Conservation (phyloP, 2,329 filamentous ascomycete genomes). For the Rosellinia necatrix region DNA sequence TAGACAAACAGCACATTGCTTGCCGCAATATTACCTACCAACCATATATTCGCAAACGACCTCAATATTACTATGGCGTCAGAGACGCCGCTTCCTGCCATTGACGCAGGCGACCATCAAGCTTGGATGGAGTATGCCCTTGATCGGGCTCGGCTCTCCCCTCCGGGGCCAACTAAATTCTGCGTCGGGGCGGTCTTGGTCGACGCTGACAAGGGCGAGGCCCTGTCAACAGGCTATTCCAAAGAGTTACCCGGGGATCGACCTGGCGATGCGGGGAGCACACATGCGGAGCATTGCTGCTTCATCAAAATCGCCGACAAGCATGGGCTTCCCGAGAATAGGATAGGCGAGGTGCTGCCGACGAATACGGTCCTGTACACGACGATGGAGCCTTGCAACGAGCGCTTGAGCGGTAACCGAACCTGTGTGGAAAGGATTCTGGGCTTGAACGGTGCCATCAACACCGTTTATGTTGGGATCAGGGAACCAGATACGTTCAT, state of each 20-base stretch:
- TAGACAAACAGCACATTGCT: no score
- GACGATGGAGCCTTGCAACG: slow-evolving; percentile 52
- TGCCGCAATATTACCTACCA: no score
- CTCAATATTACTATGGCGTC: no score
- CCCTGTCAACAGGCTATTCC: slow-evolving; percentile 51
- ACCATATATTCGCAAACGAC: no score
- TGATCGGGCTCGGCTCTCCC: background rate
- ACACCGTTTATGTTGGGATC: slow-evolving; percentile 45
- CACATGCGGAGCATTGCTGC: slow-evolving; percentile 50
- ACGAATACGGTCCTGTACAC: slow-evolving; percentile 49
- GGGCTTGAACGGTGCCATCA: slow-evolving; percentile 27
- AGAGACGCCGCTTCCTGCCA: background rate
- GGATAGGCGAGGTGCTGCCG: slow-evolving; percentile 44
- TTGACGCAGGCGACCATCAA: background rate
- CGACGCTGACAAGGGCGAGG: slow-evolving; percentile 41
- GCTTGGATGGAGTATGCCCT: slow-evolving; percentile 11
- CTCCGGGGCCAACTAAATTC: slow-evolving; percentile 7
- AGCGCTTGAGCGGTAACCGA: slow-evolving; percentile 46
- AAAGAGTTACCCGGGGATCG: slow-evolving; percentile 45
- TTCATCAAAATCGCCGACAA: slow-evolving; percentile 50
- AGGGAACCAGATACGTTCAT: slow-evolving; percentile 46
- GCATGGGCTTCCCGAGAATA: slow-evolving; percentile 43
- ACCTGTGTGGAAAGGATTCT: slow-evolving; percentile 46
- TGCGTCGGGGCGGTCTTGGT: slow-evolving; percentile 9
- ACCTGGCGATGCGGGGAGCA: slow-evolving; percentile 45